Conservation (phyloP, 106 monocot genomes). For the Dendrobium officinale region DNA sequence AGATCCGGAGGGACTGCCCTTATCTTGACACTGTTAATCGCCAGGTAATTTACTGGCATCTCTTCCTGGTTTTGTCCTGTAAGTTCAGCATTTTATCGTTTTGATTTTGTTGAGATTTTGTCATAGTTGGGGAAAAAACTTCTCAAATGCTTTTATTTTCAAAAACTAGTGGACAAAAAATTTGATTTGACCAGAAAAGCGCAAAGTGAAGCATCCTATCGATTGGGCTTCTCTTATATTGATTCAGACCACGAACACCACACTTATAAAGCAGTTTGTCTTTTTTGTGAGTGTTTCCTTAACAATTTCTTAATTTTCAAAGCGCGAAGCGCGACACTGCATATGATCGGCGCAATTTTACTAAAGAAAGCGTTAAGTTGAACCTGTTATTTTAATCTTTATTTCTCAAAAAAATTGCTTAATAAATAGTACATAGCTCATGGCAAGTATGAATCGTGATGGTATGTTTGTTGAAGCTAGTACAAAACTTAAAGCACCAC, state of each 20-base stretch:
- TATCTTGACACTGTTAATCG: conserved; percentile 97
- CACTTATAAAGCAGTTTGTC: not conserved
- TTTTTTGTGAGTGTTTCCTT: not conserved
- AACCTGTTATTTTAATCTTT: not conserved
- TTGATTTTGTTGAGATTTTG: not conserved
- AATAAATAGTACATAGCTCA: not conserved
- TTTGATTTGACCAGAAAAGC: not conserved
- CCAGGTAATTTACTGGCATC: conserved; percentile 37
- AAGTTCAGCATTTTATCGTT: not conserved
- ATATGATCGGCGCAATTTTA: not conserved
- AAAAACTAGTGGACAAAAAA: not conserved
- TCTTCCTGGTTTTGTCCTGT: not conserved
- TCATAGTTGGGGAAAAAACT: not conserved
- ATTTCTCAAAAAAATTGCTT: not conserved
- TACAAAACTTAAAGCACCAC: not conserved
- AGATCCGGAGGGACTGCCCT: conserved; percentile 81
- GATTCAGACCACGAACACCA: not conserved
- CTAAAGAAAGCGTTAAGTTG: not conserved
- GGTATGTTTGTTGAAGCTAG: not conserved
- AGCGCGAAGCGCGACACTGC: not conserved
- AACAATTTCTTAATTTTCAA: not conserved
- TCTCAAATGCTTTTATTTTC: not conserved
- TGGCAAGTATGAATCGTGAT: not conserved
- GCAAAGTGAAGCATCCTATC: not conserved
- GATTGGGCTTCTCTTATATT: not conserved